Conservation (phyloP, 2,329 filamentous ascomycete species). For the Aspergillus vadensis region DNA sequence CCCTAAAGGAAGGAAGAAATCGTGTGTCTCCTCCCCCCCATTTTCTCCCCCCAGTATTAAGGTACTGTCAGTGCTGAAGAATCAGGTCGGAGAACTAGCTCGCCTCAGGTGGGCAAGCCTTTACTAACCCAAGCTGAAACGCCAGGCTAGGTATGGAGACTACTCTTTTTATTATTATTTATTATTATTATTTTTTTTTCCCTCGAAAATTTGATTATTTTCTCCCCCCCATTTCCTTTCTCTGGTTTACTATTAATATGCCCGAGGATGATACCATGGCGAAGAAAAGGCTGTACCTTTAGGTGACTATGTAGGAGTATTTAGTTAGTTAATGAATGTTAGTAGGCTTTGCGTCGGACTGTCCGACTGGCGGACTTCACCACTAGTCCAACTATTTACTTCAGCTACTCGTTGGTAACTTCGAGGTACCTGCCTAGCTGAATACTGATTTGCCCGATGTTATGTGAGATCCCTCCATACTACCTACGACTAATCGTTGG, state of each 20-base stretch:
- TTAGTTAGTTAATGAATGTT: no score
- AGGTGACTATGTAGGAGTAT: background rate
- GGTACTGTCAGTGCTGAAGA: constrained; percentile 13
- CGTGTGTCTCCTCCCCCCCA: background rate
- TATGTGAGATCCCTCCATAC: background rate
- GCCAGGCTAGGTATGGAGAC: background rate
- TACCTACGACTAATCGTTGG: background rate
- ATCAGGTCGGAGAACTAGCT: constrained; percentile 16
- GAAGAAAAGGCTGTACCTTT: no score
- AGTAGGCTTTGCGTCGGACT: background rate
- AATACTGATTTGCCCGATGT: background rate
- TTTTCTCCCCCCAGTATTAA: background rate
- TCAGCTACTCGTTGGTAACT: background rate
- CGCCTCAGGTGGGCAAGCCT: constrained; percentile 9
- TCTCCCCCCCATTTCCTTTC: no score
- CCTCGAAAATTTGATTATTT: no score
- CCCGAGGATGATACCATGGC: background rate
- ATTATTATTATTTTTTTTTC: no score
- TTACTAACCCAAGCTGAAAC: constrained; percentile 17
- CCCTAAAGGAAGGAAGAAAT: background rate
- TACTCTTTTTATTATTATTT: no score
- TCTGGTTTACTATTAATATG: constrained; percentile 10
- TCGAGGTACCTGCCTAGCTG: background rate
- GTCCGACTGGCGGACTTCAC: background rate
- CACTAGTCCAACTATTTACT: background rate